Percentiles rank a stretch among this genome's conserved stretches.
phyloP scores from a whole-genome alignment of 1,139 yeast species.

The Geotrichum aggregatum region DNA sequence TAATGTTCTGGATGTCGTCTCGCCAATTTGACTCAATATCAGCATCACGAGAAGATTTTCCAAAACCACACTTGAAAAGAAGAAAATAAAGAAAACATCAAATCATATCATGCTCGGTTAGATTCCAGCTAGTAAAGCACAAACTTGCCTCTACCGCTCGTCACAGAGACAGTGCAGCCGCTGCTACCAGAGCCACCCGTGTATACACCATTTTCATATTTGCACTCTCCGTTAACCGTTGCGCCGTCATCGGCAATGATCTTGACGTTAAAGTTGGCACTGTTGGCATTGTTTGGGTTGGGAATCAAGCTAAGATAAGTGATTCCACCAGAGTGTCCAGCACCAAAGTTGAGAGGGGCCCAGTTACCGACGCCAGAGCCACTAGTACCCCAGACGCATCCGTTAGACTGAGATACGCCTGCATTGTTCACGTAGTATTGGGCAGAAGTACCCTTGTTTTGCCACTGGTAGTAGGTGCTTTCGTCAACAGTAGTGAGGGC shows the following conservation, averaged over 20 bases:
- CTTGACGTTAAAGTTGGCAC: conserved; percentile 79
- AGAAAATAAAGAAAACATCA: not conserved
- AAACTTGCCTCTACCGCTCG: conserved; percentile 72
- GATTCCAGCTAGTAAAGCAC: conserved; percentile 62
- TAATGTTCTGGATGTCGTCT: too few relatives aligned
- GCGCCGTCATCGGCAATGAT: conserved; percentile 70
- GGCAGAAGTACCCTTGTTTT: conserved; percentile 78
- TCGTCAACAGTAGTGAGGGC: conserved; percentile 78
- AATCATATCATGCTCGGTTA: not conserved
- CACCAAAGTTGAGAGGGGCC: conserved; percentile 95
- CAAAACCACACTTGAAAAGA: not conserved
- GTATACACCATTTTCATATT: conserved; percentile 73
- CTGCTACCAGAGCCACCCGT: conserved; percentile 74
- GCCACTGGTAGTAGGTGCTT: conserved; percentile 73
- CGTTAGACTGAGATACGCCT: conserved; percentile 82
- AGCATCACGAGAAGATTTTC: too few relatives aligned
- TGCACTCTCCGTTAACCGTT: conserved; percentile 68
- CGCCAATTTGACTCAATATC: too few relatives aligned
- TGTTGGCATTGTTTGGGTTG: conserved; percentile 77
- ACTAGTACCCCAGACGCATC: conserved; percentile 86
- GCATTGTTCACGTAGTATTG: conserved; percentile 97
- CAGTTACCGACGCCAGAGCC: conserved; percentile 91
- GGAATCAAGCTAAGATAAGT: conserved; percentile 90
- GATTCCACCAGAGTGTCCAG: conserved; percentile 75
- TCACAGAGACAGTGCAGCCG: conserved; percentile 93